Percentiles rank a stretch among this genome's conserved stretches.
phyloP scores from a whole-genome alignment of 2,329 filamentous ascomycete species.

The Alternaria arborescens region DNA sequence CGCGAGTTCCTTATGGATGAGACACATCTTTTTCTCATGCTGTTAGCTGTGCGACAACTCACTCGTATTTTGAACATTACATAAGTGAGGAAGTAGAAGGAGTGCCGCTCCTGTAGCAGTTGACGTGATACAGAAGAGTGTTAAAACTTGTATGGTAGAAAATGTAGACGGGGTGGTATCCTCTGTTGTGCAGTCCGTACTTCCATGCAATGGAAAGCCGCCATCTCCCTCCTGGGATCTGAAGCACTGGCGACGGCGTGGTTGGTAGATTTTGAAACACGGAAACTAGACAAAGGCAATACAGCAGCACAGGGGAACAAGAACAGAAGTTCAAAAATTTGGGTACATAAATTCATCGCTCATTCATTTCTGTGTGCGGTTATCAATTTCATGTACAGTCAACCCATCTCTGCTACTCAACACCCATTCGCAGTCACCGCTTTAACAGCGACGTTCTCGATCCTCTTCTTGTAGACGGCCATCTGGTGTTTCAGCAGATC shows the following conservation, averaged over 20 bases:
- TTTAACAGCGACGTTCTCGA: conserved; percentile 75
- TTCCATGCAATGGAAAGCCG: not conserved
- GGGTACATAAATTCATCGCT: conserved; percentile 3
- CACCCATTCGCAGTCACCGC: conserved; percentile 65
- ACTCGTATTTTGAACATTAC: too few relatives aligned
- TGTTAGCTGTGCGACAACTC: not conserved
- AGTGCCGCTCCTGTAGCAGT: too few relatives aligned
- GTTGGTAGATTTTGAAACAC: not conserved
- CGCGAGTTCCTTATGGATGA: not conserved
- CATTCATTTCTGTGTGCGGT: conserved; percentile 9
- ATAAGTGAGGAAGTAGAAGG: too few relatives aligned
- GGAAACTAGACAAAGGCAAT: not conserved
- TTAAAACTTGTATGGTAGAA: too few relatives aligned
- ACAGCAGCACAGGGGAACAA: not conserved
- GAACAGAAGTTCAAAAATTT: not conserved
- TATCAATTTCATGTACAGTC: conserved; percentile 6
- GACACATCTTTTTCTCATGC: not conserved
- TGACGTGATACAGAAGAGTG: too few relatives aligned
- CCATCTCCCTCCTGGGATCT: not conserved
- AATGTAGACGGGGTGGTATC: not conserved
- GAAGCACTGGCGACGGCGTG: not conserved
- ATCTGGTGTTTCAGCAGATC: conserved; percentile 84
- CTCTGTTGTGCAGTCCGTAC: too few relatives aligned
- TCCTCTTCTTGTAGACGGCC: conserved; percentile 75
- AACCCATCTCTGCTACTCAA: not conserved